Conservation (phyloP, 345 rosid genomes). For the Acer yangbiense region DNA sequence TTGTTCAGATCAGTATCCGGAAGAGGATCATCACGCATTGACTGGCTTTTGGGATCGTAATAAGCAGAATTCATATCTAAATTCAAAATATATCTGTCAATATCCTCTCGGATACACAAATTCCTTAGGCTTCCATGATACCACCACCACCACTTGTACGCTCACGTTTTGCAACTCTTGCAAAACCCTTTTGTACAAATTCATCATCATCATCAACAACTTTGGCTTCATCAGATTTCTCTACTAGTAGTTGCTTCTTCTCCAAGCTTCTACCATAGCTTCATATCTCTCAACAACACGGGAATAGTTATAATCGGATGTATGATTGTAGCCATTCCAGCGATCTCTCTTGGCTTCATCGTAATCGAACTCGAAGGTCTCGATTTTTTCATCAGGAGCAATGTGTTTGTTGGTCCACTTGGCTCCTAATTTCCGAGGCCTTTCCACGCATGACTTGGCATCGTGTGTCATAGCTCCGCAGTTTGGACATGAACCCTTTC, state of each 20-base stretch:
- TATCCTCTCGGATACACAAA: too few relatives aligned
- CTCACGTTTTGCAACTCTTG: too few relatives aligned
- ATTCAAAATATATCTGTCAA: too few relatives aligned
- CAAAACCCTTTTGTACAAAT: too few relatives aligned
- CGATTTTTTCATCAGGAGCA: constrained; percentile 81
- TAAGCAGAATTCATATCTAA: too few relatives aligned
- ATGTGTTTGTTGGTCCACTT: constrained; percentile 66
- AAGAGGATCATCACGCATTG: too few relatives aligned
- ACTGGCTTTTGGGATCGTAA: too few relatives aligned
- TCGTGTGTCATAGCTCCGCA: constrained; percentile 87
- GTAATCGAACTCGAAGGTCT: constrained; percentile 75
- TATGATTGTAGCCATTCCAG: constrained; percentile 84
- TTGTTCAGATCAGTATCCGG: too few relatives aligned
- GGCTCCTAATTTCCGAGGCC: constrained; percentile 75
- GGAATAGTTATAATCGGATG: constrained; percentile 42
- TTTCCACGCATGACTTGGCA: constrained; percentile 73
- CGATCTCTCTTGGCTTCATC: constrained; percentile 75
- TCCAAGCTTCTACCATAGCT: constrained; percentile 71
- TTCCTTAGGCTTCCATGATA: too few relatives aligned
- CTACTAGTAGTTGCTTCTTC: constrained; percentile 51
- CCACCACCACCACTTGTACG: not conserved
- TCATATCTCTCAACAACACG: constrained; percentile 56
- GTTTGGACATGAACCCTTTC: constrained; percentile 13
- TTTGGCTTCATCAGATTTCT: constrained; percentile 49
- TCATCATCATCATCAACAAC: constrained; percentile 31